Conservation (phyloP, 164 flowering plant species). For the Nymphaea colorata region DNA sequence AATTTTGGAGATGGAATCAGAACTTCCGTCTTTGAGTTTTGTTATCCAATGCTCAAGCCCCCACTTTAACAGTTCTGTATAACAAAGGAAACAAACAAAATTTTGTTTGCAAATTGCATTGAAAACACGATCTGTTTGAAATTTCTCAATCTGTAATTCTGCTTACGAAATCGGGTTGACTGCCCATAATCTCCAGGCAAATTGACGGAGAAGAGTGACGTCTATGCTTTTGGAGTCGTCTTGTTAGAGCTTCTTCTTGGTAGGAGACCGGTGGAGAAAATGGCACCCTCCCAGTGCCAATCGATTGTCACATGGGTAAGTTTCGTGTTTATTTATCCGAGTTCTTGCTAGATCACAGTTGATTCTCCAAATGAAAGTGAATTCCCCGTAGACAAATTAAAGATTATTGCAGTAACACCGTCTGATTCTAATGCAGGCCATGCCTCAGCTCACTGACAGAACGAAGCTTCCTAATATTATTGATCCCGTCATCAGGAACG, state of each 20-base stretch:
- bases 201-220: slow-evolving; percentile 93
- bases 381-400: background rate
- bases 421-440: slow-evolving; percentile 48
- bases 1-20: background rate
- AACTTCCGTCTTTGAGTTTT: background rate
- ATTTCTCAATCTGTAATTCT: background rate
- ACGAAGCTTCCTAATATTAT: slow-evolving; percentile 81
- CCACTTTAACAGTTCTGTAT: no score
- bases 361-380: background rate
- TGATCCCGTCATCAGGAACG: slow-evolving; percentile 70
- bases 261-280: slow-evolving; percentile 76
- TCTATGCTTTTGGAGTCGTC: slow-evolving; percentile 88
- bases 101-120: no score
- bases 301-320: slow-evolving; percentile 95
- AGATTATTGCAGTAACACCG: background rate
- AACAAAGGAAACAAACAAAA: background rate
- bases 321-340: background rate
- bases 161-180: background rate
- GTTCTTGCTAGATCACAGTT: background rate
- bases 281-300: slow-evolving; percentile 67
- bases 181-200: slow-evolving; percentile 37
- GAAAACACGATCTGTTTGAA: background rate
- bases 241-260: slow-evolving; percentile 85
- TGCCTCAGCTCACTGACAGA: slow-evolving; percentile 96
- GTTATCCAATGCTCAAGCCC: background rate